Evolutionary conservation across 2,329 filamentous ascomycete species (phyloP).

Genomic region (Xylaria sp.): DNA sequence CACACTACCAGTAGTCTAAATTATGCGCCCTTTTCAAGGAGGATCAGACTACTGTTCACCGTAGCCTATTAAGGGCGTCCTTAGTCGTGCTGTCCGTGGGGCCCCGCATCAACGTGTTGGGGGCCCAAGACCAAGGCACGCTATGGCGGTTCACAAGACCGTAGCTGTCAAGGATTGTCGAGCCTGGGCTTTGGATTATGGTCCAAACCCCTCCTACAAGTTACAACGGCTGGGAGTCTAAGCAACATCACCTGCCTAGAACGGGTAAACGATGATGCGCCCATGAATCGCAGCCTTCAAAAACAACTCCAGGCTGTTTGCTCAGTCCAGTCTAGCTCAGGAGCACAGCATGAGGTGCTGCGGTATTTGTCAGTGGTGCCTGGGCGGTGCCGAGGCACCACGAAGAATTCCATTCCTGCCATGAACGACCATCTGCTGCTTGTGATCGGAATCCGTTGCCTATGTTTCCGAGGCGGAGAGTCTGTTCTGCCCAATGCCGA

Average conservation of each 20-base stretch:
- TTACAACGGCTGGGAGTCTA: not conserved
- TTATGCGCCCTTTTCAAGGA: not conserved
- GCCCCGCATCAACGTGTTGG: not conserved
- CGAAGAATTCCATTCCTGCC: not conserved
- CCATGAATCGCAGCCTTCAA: not conserved
- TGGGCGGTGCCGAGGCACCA: not conserved
- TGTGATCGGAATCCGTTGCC: not conserved
- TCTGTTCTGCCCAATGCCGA: not conserved
- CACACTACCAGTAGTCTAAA: not conserved
- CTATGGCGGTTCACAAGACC: conserved; percentile 1
- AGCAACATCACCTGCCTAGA: conserved; percentile 9
- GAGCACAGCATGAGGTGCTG: not conserved
- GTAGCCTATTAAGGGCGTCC: not conserved
- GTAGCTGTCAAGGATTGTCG: not conserved
- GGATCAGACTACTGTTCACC: not conserved
- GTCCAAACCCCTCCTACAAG: not conserved
- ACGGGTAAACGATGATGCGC: conserved; percentile 6
- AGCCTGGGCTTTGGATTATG: not conserved
- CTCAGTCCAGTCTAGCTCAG: not conserved
- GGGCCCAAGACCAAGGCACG: not conserved
- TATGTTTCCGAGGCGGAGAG: not conserved
- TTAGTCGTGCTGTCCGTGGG: not conserved
- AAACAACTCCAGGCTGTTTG: not conserved
- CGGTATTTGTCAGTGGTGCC: not conserved
- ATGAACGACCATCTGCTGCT: no score